Evolutionary conservation across 1,284 basidiomycete species (phyloP), one percentile per base, ranked within the genome.

Genomic region (Sporisorium exsertum): DNA sequence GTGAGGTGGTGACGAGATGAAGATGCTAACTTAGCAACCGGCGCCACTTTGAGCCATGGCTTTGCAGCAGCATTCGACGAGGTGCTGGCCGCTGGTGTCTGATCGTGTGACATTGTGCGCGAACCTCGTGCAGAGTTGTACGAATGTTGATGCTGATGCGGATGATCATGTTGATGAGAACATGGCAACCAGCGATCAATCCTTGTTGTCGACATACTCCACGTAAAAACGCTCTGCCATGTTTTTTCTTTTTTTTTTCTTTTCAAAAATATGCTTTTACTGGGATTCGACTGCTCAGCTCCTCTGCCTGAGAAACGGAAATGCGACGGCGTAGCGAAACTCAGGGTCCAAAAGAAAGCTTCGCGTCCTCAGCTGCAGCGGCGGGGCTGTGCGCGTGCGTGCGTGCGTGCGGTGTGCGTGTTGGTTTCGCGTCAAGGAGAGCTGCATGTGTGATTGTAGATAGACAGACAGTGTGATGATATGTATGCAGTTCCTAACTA

Each of bases 1-100:
- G 81, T 83, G 20, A 84, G 57, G 40, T 80, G 80, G 58, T 84
- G 83, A 20, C 83, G 69, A 5, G 79, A 65, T 18, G 79, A 78
- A 18, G 59, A 35, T 18, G 49, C 55, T 4, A 83, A 75, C 58
- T 64, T 60, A 1, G 45, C 54, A 22, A 65, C 40, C 9, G 63
- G 46, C 1, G 55, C 68, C 9, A 72, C 55, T 26, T 55, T 33
- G n/a, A 76, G 26, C 73, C 73, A 76, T 15, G 56, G 10, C 24
- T 56, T 57, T 18, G 35, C 18, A 12, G 54, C 51, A 46, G 42
- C 50, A 1, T 45, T 24, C 2, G 55, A 50, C 40, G 64, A 72
- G 46, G 52, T 45, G 27, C 45, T 13, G 15, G 50, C 55, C 15
- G 54, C 27, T 16, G 22, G 2, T 12, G 55, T 9, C 15, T 24